Evolutionary conservation across 106 monocot species (phyloP).

Genomic region (Dioscorea zingiberensis): DNA sequence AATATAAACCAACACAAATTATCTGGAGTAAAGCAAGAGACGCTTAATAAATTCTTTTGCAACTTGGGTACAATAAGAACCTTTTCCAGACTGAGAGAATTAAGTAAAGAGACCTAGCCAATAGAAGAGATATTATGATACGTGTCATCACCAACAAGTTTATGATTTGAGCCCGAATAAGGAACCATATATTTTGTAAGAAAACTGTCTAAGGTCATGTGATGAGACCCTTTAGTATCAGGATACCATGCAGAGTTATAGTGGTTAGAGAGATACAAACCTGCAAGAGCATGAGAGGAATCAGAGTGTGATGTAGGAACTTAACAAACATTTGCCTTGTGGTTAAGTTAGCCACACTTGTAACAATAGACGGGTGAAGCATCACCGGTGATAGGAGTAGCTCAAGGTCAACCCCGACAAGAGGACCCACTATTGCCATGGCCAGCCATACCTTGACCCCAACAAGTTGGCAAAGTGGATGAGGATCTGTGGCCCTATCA

Average conservation of each 20-base stretch:
- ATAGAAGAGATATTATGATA: background rate
- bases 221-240: background rate
- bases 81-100: background rate
- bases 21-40: too few relatives aligned
- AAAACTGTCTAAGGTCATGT: background rate
- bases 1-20: background rate
- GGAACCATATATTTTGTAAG: background rate
- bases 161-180: background rate
- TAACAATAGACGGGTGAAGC: too few relatives aligned
- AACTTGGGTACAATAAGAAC: too few relatives aligned
- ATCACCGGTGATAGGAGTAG: too few relatives aligned
- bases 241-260: background rate
- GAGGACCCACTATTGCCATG: background rate
- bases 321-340: background rate
- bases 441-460: background rate
- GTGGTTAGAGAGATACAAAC: background rate
- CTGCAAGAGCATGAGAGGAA: background rate
- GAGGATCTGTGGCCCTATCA: too few relatives aligned
- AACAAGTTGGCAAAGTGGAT: background rate
- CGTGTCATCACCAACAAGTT: background rate
- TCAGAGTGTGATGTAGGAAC: background rate
- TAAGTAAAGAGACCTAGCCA: background rate
- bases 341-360: background rate
- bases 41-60: too few relatives aligned
- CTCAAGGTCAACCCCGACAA: too few relatives aligned